A percentile compares a stretch with the other conserved stretches of the same genome.
Evolutionary conservation across 176 grass and related monocot species (phyloP).

Genomic region (Oryza glumipatula): DNA sequence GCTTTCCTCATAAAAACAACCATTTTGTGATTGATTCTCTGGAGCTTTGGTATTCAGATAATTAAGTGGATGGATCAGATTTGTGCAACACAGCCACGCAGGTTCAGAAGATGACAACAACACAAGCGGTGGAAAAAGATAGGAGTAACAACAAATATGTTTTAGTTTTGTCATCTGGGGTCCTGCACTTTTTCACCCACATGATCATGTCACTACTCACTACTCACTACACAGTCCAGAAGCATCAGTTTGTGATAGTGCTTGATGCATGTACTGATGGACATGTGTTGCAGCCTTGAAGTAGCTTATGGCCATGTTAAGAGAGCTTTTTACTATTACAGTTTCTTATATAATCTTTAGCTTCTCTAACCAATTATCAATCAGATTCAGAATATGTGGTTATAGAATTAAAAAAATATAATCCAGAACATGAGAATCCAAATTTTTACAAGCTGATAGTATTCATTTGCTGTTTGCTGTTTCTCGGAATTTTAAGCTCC

Average conservation of each 20-base stretch:
- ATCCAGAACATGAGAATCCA: too few species aligned
- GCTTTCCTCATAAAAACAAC: neutral
- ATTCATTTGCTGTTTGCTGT: accelerated
- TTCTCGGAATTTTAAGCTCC: too few species aligned
- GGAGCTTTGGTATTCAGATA: neutral
- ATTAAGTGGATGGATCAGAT: neutral
- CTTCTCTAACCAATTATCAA: too few species aligned
- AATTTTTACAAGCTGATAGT: too few species aligned
- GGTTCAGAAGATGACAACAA: neutral
- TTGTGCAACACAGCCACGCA: neutral
- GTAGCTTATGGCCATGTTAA: too few species aligned
- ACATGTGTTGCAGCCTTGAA: neutral
- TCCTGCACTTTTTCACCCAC: neutral
- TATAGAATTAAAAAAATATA: too few species aligned
- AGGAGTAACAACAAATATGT: neutral
- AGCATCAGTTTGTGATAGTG: neutral
- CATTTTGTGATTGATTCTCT: neutral
- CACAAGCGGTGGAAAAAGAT: neutral
- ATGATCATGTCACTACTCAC: neutral
- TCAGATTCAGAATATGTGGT: too few species aligned
- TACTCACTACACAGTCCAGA: neutral
- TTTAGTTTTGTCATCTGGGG: neutral
- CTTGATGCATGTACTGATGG: neutral
- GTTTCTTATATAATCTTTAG: too few species aligned
- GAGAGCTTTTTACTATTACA: too few species aligned